These are phyloP conservation scores for Brassica incana DNA, from an alignment of 345 rosid genomes.

Conservation along the genomic window DNA sequence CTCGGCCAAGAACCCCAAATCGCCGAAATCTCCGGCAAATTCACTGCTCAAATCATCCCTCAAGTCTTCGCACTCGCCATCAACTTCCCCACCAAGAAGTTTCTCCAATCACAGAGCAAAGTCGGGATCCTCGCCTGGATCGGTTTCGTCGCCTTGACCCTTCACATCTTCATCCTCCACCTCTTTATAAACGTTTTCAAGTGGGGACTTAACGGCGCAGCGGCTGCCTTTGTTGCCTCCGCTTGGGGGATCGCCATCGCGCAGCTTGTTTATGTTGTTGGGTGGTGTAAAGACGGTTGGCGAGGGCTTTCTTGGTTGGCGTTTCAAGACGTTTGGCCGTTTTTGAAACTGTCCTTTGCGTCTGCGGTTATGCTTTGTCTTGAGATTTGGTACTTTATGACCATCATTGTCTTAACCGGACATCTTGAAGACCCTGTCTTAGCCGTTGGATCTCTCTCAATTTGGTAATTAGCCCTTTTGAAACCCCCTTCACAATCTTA, in stretches of 20 bases:
- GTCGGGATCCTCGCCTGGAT: constrained; percentile 81
- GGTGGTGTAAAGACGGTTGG: constrained; percentile 93
- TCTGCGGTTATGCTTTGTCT: constrained; percentile 96
- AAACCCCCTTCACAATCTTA: not conserved
- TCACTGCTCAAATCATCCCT: constrained; percentile 73
- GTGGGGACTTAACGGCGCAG: constrained; percentile 85
- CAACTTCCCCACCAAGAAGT: constrained; percentile 85
- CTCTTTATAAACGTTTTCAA: constrained; percentile 61
- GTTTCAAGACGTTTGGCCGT: constrained; percentile 77
- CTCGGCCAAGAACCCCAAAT: constrained; percentile 70
- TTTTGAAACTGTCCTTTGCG: constrained; percentile 73
- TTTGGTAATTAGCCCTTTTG: constrained; percentile 50
- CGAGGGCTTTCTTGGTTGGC: constrained; percentile 84
- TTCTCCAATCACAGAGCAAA: constrained; percentile 87
- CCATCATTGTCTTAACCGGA: constrained; percentile 90
- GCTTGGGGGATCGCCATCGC: constrained; percentile 71
- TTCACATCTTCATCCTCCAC: constrained; percentile 51
- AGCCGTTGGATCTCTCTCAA: constrained; percentile 91
- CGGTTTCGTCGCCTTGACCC: constrained; percentile 59
- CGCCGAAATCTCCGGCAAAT: constrained; percentile 73
- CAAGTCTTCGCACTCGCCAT: constrained; percentile 87
- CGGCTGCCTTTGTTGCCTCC: constrained; percentile 68
- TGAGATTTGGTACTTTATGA: constrained; percentile 99
- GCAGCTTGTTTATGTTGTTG: constrained; percentile 74
- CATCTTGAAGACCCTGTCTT: constrained; percentile 83